A percentile compares a stretch with the other conserved stretches of the same genome.
Conservation (phyloP, 352 stramenopile genomes). For the Globisporangium apiculatum region DNA sequence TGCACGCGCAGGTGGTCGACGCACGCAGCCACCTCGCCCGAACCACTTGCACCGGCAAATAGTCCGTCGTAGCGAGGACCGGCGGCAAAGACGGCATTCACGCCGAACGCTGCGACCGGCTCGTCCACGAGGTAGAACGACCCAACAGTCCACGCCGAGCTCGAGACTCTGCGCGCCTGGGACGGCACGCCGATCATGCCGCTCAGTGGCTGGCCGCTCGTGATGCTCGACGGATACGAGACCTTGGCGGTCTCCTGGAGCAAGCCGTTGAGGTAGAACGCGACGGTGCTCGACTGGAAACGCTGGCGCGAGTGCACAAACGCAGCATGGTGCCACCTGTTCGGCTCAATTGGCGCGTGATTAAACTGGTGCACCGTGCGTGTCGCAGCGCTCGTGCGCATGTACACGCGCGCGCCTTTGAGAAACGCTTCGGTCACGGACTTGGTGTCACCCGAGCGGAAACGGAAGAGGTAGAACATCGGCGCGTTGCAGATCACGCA, state of each 20-base stretch:
- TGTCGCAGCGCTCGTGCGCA: slow-evolving; percentile 43
- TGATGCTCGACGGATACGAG: slow-evolving; percentile 52
- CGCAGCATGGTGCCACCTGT: slow-evolving; percentile 43
- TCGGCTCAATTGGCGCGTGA: slow-evolving; percentile 30
- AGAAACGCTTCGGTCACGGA: slow-evolving; percentile 64
- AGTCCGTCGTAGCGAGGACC: slow-evolving; percentile 51
- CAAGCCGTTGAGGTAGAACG: slow-evolving; percentile 55
- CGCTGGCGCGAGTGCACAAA: slow-evolving; percentile 58
- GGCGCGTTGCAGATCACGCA: slow-evolving; percentile 69
- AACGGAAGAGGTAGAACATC: slow-evolving; percentile 65
- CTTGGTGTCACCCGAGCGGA: slow-evolving; percentile 61
- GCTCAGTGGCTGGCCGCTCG: slow-evolving; percentile 43
- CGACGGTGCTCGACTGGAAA: slow-evolving; percentile 62
- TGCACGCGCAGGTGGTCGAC: slow-evolving; percentile 39
- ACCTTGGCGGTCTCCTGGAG: slow-evolving; percentile 65
- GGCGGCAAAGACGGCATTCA: slow-evolving; percentile 50
- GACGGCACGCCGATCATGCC: slow-evolving; percentile 51
- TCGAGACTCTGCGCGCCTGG: slow-evolving; percentile 37
- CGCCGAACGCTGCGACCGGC: slow-evolving; percentile 28
- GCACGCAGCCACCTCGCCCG: slow-evolving; percentile 36
- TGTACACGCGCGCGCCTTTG: slow-evolving; percentile 53
- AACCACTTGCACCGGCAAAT: slow-evolving; percentile 42
- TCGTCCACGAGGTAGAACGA: slow-evolving; percentile 69
- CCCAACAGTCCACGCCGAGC: slow-evolving; percentile 38
- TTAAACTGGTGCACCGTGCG: slow-evolving; percentile 49